phyloP scores from a whole-genome alignment of 306 rosid genomes.

The Castanea sativa region DNA sequence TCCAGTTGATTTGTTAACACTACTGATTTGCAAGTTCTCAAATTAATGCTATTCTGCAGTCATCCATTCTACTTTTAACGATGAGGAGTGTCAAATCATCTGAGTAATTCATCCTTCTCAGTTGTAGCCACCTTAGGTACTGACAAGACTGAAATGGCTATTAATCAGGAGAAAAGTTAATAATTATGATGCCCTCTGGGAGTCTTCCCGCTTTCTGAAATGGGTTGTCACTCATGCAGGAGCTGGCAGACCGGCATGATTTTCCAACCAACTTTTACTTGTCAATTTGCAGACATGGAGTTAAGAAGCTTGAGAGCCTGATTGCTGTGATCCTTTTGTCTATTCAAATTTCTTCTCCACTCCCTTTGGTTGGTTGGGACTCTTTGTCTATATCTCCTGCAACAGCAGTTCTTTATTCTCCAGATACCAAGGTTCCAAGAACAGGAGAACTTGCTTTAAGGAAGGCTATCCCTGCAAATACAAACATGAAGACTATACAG shows the following conservation, averaged over 20 bases:
- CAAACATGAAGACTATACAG: conserved; percentile 88
- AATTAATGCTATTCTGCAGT: not conserved
- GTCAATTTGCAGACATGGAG: conserved; percentile 29
- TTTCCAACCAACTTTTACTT: conserved; percentile 16
- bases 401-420: conserved; percentile 73
- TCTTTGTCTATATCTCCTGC: conserved; percentile 48
- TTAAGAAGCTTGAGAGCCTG: conserved; percentile 51
- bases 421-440: conserved; percentile 86
- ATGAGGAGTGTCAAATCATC: not conserved
- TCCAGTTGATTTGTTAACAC: not conserved
- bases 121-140: not conserved
- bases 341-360: conserved; percentile 50
- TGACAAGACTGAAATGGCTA: not conserved
- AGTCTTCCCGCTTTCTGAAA: conserved; percentile 29
- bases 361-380: conserved; percentile 47
- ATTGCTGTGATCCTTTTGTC: conserved; percentile 49
- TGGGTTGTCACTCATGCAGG: conserved; percentile 52
- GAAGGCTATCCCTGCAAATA: conserved; percentile 84
- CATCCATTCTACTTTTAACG: not conserved
- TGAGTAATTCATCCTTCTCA: not conserved
- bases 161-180: not conserved
- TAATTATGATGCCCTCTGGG: not conserved
- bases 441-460: conserved; percentile 91
- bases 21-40: not conserved
- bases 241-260: conserved; percentile 19